Percentiles rank a stretch among this genome's conserved stretches.
These are phyloP conservation scores for Microsporum canis DNA, from an alignment of 2,329 filamentous ascomycete genomes.

Conservation along the genomic window DNA sequence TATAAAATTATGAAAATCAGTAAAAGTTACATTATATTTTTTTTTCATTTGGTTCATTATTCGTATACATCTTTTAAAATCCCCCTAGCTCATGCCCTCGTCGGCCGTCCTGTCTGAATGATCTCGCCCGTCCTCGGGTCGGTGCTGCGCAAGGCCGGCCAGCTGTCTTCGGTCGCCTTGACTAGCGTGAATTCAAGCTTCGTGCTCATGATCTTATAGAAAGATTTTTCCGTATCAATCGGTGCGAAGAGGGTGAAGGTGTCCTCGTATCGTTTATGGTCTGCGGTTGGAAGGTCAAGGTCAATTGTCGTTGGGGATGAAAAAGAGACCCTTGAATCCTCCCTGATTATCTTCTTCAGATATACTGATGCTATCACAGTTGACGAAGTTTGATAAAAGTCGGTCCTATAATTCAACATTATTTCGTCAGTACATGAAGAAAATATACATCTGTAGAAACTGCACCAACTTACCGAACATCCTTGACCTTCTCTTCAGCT, in stretches of 20 bases:
- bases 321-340: slow-evolving; percentile 62
- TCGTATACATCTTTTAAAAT: background rate
- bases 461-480: slow-evolving; percentile 51
- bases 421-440: slow-evolving; percentile 3
- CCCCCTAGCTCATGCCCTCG: slow-evolving; percentile 34
- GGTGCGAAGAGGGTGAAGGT: slow-evolving; percentile 62
- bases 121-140: slow-evolving; percentile 66
- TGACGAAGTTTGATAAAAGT: slow-evolving; percentile 87
- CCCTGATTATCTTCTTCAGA: slow-evolving; percentile 91
- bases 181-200: slow-evolving; percentile 72
- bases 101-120: slow-evolving; percentile 77
- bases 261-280: slow-evolving; percentile 69
- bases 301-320: slow-evolving; percentile 47
- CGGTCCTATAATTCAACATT: slow-evolving; percentile 44
- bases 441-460: background rate
- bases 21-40: background rate
- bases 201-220: slow-evolving; percentile 72
- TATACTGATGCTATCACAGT: slow-evolving; percentile 86
- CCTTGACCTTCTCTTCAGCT: slow-evolving; percentile 65
- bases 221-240: slow-evolving; percentile 64
- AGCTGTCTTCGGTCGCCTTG: slow-evolving; percentile 64
- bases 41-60: background rate
- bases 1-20: too few species aligned
- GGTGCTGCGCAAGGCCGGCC: slow-evolving; percentile 74
- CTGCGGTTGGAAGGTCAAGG: slow-evolving; percentile 75